phyloP scores from a whole-genome alignment of 345 rosid species.

The Leavenworthia alabamica region DNA sequence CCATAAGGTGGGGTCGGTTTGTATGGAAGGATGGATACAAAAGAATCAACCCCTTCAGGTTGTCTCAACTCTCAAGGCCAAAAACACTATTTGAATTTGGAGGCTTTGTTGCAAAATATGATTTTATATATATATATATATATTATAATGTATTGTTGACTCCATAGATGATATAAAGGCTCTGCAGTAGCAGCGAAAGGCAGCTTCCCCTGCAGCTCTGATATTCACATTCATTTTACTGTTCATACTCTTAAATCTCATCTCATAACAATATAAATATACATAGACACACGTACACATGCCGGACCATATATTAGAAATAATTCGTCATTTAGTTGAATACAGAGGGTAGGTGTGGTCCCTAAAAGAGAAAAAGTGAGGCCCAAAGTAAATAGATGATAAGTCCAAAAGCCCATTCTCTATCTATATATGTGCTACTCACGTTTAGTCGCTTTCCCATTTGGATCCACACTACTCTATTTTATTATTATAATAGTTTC shows the following conservation, averaged over 20 bases:
- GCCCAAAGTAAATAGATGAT: constrained; percentile 30
- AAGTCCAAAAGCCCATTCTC: constrained; percentile 29
- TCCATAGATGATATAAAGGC: background rate
- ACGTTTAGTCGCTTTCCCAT: constrained; percentile 32
- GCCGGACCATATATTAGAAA: constrained; percentile 18
- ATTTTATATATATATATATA: background rate
- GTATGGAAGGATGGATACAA: constrained; percentile 39
- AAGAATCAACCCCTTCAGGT: constrained; percentile 29
- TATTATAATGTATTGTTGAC: background rate
- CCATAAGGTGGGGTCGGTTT: constrained; percentile 38
- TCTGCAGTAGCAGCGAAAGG: constrained; percentile 20
- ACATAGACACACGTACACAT: background rate
- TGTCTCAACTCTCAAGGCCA: constrained; percentile 27
- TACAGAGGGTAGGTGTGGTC: constrained; percentile 27
- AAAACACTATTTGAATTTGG: constrained; percentile 3
- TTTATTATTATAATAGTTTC: background rate
- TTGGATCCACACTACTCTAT: constrained; percentile 22
- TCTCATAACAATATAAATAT: background rate
- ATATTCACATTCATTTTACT: constrained; percentile 26
- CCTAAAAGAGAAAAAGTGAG: constrained; percentile 20
- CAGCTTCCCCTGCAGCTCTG: constrained; percentile 25
- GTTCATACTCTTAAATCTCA: background rate
- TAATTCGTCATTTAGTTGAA: constrained; percentile 14
- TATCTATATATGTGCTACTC: constrained; percentile 18
- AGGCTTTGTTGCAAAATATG: background rate